Evolutionary conservation across 106 monocot genomes (phyloP), one percentile per base, ranked within the genome.

Genomic region (Chionographis japonica): DNA sequence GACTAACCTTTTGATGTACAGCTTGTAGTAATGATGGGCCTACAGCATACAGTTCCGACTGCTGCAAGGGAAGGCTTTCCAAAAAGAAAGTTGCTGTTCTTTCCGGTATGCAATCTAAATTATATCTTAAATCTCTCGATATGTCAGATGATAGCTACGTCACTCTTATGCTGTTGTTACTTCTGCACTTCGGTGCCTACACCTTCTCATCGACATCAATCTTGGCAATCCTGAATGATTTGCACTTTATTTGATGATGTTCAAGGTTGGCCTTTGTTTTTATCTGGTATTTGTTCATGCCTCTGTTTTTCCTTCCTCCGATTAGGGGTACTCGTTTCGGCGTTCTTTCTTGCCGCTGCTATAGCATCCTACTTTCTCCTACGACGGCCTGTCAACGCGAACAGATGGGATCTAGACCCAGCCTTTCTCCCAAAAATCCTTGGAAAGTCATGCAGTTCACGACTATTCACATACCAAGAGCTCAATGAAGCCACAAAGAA

Each of bases 401-500:
- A 41, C 67, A 68, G 37, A 15, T 71, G 68, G 59, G 63, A 82
- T 54, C 58, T 67, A 37, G 70, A 78, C 40, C 87, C 76, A 15
- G 52, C 75, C 9, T 87, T 79, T 57, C 68, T 89, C 12, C 85
- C 81, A 7, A 86, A 75, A 54, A 71, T 85, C 40, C 71, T 86
- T 20, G 71, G 72, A 16, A 82, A 55, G 53, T 68, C 69, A 67
- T 75, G 82, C n/a, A 36, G 54, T 16, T 65, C 76, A 20, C 66
- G 76, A 8, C 61, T 69, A 17, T 94, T 90, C 68, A 85, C 88
- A 8, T 94, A 94, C 62, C 67, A 86, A 70, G 85, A 94, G 68
- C 80, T 94, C 46, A 79, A 83, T 14, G 81, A 94, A 60, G 94
- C 94, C n/a, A 88, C 85, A 37, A 83, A 79, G 15, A 76, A 83